Evolutionary conservation across 768 basidiomycete genomes (phyloP), one percentile per base, ranked within the genome.

Genomic region (Hypholoma sublateritium): DNA sequence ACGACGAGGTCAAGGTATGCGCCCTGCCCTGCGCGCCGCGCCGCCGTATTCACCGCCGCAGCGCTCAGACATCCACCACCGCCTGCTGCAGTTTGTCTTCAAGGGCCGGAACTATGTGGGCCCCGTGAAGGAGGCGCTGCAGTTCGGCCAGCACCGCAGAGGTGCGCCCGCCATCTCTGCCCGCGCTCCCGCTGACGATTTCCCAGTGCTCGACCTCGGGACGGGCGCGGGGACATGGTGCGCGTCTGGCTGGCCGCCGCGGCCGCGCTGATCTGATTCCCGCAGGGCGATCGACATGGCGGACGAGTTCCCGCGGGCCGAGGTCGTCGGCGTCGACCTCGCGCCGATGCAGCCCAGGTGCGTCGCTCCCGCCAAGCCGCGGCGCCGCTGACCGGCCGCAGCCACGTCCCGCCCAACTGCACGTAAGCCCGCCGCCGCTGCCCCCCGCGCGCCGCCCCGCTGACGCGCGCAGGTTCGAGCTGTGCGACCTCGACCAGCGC

Each of bases 291-390:
- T 88, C 60, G 84, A 85, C 68, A 81, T 89, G 72, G 88, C 87
- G 48, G 85, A 88, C 62, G 86, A 87, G 69, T 89, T 89, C 68
- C 84, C 83, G 43, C 67, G 76, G 48, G 85, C 78, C 57, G 84
- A 88, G 61, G 84, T 89, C 59, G 79, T 85, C 67, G 88, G 86
- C 21, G 75, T 87, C 58, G 87, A 89, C 74, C 78, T 89, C 34
- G 86, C 87, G 21, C 87, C 87, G 60, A 81, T 89, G 39, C 88
- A 89, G 66, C 86, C 87, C 48, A 79, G 82, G 87, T 88, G 70
- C 55, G 64, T 61, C 43, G 64, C 57, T 59, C 56, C 66, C 67
- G 65, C 68, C 65, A 60, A 64, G 62, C 59, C 57, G 61, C 62
- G 57, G 47, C 57, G 56, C 50, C 53, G 53, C 53, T 36, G 35